Base-by-base conservation (phyloP, 352 stramenopile genomes). In the Phytopythium chamaehyphon region DNA sequence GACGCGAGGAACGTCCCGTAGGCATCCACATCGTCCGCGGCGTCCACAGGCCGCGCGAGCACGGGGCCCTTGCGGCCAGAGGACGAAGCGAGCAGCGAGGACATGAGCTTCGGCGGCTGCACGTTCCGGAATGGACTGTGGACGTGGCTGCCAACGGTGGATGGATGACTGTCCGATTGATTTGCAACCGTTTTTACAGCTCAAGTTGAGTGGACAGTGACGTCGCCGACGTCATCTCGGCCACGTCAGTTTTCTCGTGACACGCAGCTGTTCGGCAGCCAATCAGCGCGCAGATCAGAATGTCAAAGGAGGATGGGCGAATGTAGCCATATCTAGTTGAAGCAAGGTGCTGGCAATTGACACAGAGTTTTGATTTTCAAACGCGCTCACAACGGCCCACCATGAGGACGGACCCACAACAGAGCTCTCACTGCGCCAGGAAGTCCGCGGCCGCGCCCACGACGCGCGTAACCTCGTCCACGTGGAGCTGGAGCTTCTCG, bases 1-100 rank as follows among this genome's bases (percentile, higher is more conserved):
- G 54, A 53, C 16, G 51, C 59, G 43, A 70, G 57, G 51, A 83
- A 83, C 6, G 73, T 83, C 44, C 69, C 73, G 58, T 83, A 83
- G 47, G 64, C 65, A 26, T 80, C 66, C 23, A 47, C 55, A 37
- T 37, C 44, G 23, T 14, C 22, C 12, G 40, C 8, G 19, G 5
- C 28, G 9, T 16, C 19, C 40, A 19, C 19, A 11, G 40, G n/a
- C 19, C 43, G 22, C 6, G 43, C 44, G 24, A 50, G 23, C 44
- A 50, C 44, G 44, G 44, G 44, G 24, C 26, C 44, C 6, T 24
- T 24, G 44, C 26, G 23, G 26, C 26, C 24, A 6, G 40, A 21
- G 40, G 40, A 33, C 19, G 9, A 3, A 14, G 31, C 26, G 22
- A 26, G 22, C 28, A 33, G 28, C 28, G 28, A 33, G 28, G 28